A percentile compares a stretch with the other conserved stretches of the same genome.
Conservation (phyloP, 2,329 filamentous ascomycete species). For the Fusarium graminum region DNA sequence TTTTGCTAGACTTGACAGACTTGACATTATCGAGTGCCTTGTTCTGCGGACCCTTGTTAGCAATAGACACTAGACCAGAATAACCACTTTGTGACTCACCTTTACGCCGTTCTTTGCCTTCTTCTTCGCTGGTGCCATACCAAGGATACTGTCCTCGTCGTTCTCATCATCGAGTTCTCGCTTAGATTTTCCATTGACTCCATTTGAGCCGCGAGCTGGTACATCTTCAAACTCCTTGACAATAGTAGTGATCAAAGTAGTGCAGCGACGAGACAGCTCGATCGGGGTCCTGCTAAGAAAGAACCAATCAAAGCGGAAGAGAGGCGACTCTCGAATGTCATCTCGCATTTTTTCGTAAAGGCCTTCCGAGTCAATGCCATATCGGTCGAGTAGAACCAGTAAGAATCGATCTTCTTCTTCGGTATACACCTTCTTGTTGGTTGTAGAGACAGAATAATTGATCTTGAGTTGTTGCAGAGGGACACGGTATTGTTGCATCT, state of each 20-base stretch:
- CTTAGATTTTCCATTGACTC: slow-evolving; percentile 77
- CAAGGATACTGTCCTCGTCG: slow-evolving; percentile 83
- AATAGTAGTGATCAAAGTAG: slow-evolving; percentile 92
- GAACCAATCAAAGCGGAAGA: slow-evolving; percentile 99
- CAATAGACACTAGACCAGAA: background rate
- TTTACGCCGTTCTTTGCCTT: slow-evolving; percentile 91
- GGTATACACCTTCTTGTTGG: slow-evolving; percentile 99
- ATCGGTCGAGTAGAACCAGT: slow-evolving; percentile 90
- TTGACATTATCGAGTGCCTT: slow-evolving; percentile 94
- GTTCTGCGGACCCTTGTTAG: slow-evolving; percentile 70
- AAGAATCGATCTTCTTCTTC: slow-evolving; percentile 98
- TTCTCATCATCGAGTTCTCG: slow-evolving; percentile 84
- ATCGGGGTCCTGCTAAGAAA: slow-evolving; percentile 94
- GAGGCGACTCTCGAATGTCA: slow-evolving; percentile 91
- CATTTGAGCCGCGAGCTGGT: slow-evolving; percentile 67
- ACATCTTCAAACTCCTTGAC: slow-evolving; percentile 91
- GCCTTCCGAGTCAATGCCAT: slow-evolving; percentile 89
- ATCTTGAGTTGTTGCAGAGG: slow-evolving; percentile 98
- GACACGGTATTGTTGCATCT: slow-evolving; percentile 96
- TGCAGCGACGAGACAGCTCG: slow-evolving; percentile 92
- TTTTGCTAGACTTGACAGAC: slow-evolving; percentile 83
- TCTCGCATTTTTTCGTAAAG: slow-evolving; percentile 97
- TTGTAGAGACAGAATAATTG: slow-evolving; percentile 98
- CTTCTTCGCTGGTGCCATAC: slow-evolving; percentile 90
- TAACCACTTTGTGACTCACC: slow-evolving; percentile 62